Evolutionary conservation across 1,284 basidiomycete genomes (phyloP).

Genomic region (Moesziomyces parantarcticus): DNA sequence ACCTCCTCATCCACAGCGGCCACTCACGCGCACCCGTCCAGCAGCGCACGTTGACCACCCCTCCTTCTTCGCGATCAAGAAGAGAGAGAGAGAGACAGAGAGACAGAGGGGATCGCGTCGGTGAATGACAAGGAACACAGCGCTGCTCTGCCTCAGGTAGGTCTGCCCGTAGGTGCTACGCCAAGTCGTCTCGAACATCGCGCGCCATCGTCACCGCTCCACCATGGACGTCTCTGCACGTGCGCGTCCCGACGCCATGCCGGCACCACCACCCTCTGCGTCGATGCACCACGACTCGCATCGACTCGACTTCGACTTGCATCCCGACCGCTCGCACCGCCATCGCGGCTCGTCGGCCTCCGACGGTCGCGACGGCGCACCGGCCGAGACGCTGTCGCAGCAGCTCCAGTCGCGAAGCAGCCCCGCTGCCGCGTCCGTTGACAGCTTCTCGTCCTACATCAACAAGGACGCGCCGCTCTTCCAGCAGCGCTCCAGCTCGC

Average conservation of each 20-base stretch:
- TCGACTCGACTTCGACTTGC: conserved; percentile 3
- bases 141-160: no score
- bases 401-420: conserved; percentile 33
- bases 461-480: conserved; percentile 48
- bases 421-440: conserved; percentile 47
- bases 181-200: no score
- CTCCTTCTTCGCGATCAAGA: no score
- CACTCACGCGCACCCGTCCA: no score
- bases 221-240: neutral
- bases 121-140: no score
- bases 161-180: no score
- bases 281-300: neutral
- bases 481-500: conserved; percentile 50
- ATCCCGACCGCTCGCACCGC: conserved; percentile 8
- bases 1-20: no score
- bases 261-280: neutral
- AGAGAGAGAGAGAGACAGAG: no score
- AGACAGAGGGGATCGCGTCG: no score
- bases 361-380: conserved; percentile 19
- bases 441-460: conserved; percentile 56
- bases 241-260: neutral
- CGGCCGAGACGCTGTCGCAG: conserved; percentile 15
- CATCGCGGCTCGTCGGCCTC: conserved; percentile 35
- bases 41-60: no score
- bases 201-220: no score